Conservation (phyloP, 345 rosid species). For the Hibiscus trionum region DNA sequence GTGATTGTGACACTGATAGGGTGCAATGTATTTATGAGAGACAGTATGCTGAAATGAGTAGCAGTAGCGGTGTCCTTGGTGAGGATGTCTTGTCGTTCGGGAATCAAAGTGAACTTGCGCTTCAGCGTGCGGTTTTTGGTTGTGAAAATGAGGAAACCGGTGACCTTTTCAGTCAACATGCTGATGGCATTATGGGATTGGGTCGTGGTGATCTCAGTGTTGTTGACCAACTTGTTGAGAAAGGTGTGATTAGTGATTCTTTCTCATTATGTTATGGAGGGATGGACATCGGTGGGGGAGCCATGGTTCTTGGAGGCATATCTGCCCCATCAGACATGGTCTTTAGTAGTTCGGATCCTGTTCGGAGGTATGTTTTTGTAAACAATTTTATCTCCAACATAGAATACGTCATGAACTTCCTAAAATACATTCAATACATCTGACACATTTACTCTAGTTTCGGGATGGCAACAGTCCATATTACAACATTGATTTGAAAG, state of each 20-base stretch:
- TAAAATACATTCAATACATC: slow-evolving; percentile 54
- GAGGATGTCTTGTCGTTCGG: slow-evolving; percentile 83
- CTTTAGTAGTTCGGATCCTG: slow-evolving; percentile 57
- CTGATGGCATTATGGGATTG: slow-evolving; percentile 94
- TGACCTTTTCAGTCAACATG: slow-evolving; percentile 81
- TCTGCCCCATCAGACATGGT: slow-evolving; percentile 63
- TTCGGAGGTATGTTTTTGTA: slow-evolving; percentile 64
- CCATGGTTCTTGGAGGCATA: slow-evolving; percentile 87
- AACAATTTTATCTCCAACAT: slow-evolving; percentile 21
- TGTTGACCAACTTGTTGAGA: slow-evolving; percentile 85
- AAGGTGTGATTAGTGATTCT: slow-evolving; percentile 73
- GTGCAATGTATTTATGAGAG: slow-evolving; percentile 73
- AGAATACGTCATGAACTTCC: slow-evolving; percentile 29
- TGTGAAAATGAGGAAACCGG: slow-evolving; percentile 87
- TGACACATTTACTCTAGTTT: slow-evolving; percentile 96
- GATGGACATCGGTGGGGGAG: slow-evolving; percentile 86
- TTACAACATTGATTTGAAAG: slow-evolving; percentile 95
- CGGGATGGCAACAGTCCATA: slow-evolving; percentile 99
- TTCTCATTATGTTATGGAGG: slow-evolving; percentile 95
- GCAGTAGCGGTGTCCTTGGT: slow-evolving; percentile 85
- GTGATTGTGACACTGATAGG: slow-evolving; percentile 54
- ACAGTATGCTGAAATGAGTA: slow-evolving; percentile 84
- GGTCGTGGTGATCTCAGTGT: slow-evolving; percentile 88
- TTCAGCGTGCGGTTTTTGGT: slow-evolving; percentile 82
- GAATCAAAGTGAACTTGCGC: slow-evolving; percentile 56